phyloP scores from a whole-genome alignment of 2,329 filamentous ascomycete genomes.

The Exophiala mesophila region DNA sequence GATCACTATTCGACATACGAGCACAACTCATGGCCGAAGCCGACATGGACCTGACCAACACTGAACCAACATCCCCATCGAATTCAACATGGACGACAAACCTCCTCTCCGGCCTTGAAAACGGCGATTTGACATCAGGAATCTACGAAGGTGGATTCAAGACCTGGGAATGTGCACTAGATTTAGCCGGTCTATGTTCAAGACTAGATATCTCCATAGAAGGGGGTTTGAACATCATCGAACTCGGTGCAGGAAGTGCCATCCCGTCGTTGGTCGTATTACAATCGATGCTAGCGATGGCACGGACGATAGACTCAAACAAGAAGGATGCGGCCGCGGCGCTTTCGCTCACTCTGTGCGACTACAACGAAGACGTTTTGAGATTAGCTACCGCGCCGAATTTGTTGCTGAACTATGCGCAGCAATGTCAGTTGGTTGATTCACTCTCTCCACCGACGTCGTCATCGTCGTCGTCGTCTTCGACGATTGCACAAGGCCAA shows the following conservation, averaged over 20 bases:
- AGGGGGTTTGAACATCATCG: constrained; percentile 39
- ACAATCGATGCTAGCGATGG: constrained; percentile 42
- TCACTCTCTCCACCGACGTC: constrained; percentile 1
- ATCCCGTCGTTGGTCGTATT: constrained; percentile 54
- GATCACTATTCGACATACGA: constrained; percentile 60
- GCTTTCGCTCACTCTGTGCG: constrained; percentile 53
- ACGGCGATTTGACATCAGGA: constrained; percentile 50
- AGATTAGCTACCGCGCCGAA: constrained; percentile 59
- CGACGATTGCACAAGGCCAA: constrained; percentile 10
- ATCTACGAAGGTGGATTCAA: constrained; percentile 66
- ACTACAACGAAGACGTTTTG: constrained; percentile 59
- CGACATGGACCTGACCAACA: constrained; percentile 32
- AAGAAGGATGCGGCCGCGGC: constrained; percentile 16
- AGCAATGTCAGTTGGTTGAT: constrained; percentile 10
- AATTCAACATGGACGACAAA: constrained; percentile 38
- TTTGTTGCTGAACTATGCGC: constrained; percentile 52
- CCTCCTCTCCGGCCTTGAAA: constrained; percentile 45
- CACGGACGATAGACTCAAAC: constrained; percentile 27
- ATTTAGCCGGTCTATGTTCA: constrained; percentile 43
- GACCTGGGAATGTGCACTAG: constrained; percentile 62
- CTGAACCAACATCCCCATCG: constrained; percentile 4
- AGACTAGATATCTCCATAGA: not conserved
- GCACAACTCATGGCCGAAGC: constrained; percentile 60
- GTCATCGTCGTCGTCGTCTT: no score
- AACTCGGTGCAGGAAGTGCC: constrained; percentile 61